Evolutionary conservation across 1,284 basidiomycete species (phyloP).

Genomic region (Cryptococcus depauperatus): DNA sequence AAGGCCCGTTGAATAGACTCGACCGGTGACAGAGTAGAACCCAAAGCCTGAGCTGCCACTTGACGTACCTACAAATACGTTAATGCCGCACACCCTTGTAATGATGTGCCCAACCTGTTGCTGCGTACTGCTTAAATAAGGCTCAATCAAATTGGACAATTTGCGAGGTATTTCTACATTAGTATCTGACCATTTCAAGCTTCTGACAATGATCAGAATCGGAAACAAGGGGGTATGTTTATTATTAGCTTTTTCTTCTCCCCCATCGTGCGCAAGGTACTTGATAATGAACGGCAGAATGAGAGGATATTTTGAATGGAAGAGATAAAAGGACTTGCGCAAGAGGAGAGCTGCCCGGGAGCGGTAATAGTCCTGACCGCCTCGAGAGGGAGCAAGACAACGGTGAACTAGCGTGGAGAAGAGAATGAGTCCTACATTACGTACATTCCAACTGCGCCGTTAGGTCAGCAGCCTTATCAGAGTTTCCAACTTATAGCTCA

Average conservation of each 20-base stretch:
- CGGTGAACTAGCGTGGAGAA: constrained; percentile 40
- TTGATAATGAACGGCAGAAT: constrained; percentile 30
- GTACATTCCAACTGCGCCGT: constrained; percentile 41
- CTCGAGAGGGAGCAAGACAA: constrained; percentile 24
- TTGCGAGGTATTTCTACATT: constrained; percentile 18
- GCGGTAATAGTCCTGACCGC: constrained; percentile 24
- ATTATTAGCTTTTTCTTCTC: background rate
- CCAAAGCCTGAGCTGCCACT: constrained; percentile 38
- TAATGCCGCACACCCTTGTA: background rate
- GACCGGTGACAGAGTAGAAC: constrained; percentile 27
- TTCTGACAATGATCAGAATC: constrained; percentile 39
- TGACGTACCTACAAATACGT: constrained; percentile 27
- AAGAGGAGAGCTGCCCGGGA: constrained; percentile 25
- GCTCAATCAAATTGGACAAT: constrained; percentile 18
- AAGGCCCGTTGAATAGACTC: constrained; percentile 17
- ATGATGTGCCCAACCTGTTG: constrained; percentile 23
- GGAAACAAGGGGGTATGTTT: constrained; percentile 39
- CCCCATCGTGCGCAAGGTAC: constrained; percentile 9
- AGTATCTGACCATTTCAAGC: constrained; percentile 27
- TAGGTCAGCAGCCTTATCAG: background rate
- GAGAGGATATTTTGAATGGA: constrained; percentile 31
- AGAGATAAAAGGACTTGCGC: constrained; percentile 29
- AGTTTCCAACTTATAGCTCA: constrained; percentile 17
- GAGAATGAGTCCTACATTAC: constrained; percentile 43
- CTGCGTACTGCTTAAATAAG: constrained; percentile 26